Base-by-base conservation (phyloP, 1,284 basidiomycete genomes). In the Leccinum solheimii region DNA sequence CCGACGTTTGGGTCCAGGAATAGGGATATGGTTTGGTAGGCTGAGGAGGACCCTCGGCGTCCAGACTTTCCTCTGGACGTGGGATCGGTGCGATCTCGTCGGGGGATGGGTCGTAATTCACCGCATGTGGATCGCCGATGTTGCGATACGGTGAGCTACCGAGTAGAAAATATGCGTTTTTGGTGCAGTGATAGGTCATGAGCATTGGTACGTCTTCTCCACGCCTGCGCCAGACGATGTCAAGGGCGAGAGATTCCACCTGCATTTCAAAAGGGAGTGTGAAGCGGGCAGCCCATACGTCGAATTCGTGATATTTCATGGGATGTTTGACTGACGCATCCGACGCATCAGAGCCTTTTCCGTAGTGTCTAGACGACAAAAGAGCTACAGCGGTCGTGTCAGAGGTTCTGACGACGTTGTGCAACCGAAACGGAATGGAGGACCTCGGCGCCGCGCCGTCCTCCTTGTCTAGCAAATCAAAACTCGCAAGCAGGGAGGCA, bases 1-100 rank as follows among this genome's bases (percentile, higher is more conserved):
- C 92, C 2, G 84, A 73, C 3, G 90, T 90, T 72, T 98, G 96
- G 0, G 87, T 92, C 96, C 96, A 98, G 0, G 92, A 91, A 75
- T 94, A 97, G 1, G 92, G 90, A 19, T 85, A 85, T 6, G 86
- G 88, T 64, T 80, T 84, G 7, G 70, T 64, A 32, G 67, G 66
- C 62, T 73, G 68, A 63, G 67, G 64, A 36, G 67, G 50, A 23
- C 66, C 62, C 54, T 71, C 72, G 19, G 67, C 67, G 66, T 85
- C 83, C 32, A 86, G 74, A 63, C 77, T 78, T 71, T 91, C 89
- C 58, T 77, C 81, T 10, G 76, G 72, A 57, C 85, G 83, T 21
- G 90, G 88, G 51, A 91, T 86, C 2, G 88, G 84, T 0, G 81
- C 86, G 5, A 89, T 75, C 67, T 92, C 90, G 57, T 88, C 86